Percentiles rank a stretch among this genome's conserved stretches.
These are phyloP conservation scores for Lophium mytilinum DNA, from an alignment of 495 filamentous ascomycete species.

Conservation along the genomic window DNA sequence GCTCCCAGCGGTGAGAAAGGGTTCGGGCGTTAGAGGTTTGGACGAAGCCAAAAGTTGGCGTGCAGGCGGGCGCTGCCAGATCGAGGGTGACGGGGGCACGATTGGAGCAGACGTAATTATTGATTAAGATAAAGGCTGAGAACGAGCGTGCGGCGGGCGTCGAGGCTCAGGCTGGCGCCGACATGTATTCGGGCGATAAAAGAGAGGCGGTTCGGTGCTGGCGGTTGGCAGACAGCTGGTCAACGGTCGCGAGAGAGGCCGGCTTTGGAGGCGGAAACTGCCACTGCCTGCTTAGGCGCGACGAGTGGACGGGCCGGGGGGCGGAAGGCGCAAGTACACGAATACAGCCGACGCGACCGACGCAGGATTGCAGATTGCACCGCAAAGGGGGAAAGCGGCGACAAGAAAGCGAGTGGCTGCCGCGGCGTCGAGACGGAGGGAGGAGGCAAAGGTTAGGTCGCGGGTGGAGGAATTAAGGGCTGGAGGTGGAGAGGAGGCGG, in stretches of 20 bases:
- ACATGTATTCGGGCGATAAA: conserved; percentile 23
- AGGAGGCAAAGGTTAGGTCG: not conserved
- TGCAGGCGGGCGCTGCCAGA: conserved; percentile 1
- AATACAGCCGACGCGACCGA: not conserved
- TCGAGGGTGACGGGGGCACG: conserved; percentile 1
- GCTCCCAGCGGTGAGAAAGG: conserved; percentile 6
- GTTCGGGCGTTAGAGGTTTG: conserved; percentile 3
- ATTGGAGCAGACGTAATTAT: conserved; percentile 18
- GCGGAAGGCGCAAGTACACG: conserved; percentile 1
- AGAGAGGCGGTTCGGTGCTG: conserved; percentile 8
- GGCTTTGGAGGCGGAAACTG: conserved; percentile 4
- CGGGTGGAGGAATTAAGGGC: not conserved
- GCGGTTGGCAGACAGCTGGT: conserved; percentile 4
- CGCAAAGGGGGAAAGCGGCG: too few species aligned
- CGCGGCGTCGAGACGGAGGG: not conserved
- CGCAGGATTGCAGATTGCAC: too few species aligned
- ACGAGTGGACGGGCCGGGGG: conserved; percentile 8
- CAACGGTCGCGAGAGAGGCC: conserved; percentile 8
- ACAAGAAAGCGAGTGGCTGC: conserved; percentile 9
- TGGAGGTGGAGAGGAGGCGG: not conserved
- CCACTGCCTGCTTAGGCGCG: conserved; percentile 5
- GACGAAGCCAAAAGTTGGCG: conserved; percentile 19
- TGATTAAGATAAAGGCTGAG: conserved; percentile 24
- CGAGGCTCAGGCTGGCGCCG: conserved; percentile 9
- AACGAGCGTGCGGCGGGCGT: conserved; percentile 21